phyloP scores from a whole-genome alignment of 2,329 filamentous ascomycete genomes.

The Trichoderma hamatum region DNA sequence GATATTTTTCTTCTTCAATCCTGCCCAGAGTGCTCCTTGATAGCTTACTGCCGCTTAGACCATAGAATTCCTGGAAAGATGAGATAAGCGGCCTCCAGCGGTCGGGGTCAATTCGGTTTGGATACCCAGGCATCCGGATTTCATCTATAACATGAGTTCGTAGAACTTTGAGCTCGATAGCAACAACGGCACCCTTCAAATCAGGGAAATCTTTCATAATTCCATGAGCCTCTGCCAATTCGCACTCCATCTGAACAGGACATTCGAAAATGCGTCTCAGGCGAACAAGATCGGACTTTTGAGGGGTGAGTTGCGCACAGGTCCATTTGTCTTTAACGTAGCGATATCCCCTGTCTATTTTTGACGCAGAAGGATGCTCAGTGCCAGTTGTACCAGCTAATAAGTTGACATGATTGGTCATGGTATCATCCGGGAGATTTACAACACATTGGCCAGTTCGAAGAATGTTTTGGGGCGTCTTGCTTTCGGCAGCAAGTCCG shows the following conservation, averaged over 20 bases:
- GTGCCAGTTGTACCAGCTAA: constrained; percentile 45
- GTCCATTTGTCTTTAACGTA: constrained; percentile 47
- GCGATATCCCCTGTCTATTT: constrained; percentile 38
- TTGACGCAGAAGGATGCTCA: constrained; percentile 35
- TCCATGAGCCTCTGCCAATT: constrained; percentile 39
- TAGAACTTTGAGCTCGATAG: constrained; percentile 44
- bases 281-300: constrained; percentile 39
- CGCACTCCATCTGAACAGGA: constrained; percentile 48
- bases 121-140: constrained; percentile 41
- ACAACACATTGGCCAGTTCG: constrained; percentile 48
- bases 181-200: constrained; percentile 36
- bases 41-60: constrained; percentile 37
- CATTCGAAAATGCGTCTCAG: constrained; percentile 44
- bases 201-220: constrained; percentile 40
- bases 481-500: constrained; percentile 41
- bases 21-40: constrained; percentile 31
- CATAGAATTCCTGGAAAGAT: constrained; percentile 49
- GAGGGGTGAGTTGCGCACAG: constrained; percentile 39
- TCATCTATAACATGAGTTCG: constrained; percentile 40
- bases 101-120: constrained; percentile 47
- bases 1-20: constrained; percentile 41
- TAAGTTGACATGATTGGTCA: constrained; percentile 42
- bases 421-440: constrained; percentile 44
- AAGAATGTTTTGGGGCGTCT: constrained; percentile 46
- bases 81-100: constrained; percentile 50